Evolutionary conservation across 192 early-diverging fungal species (phyloP).

Genomic region (Coemansia sp.): DNA sequence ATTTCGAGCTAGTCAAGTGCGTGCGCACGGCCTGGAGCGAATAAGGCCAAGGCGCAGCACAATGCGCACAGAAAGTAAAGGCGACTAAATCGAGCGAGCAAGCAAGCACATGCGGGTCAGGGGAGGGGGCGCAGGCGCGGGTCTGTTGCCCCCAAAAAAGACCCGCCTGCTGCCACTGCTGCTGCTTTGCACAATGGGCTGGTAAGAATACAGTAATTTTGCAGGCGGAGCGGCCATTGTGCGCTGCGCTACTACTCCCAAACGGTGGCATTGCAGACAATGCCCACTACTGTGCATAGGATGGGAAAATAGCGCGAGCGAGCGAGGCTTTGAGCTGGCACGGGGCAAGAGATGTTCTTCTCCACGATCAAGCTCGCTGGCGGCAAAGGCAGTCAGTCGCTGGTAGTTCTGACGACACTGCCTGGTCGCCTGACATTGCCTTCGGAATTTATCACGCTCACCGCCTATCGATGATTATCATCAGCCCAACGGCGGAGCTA

Average conservation of each 20-base stretch:
- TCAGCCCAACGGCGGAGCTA: not conserved
- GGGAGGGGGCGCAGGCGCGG: not conserved
- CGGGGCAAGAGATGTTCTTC: conserved; percentile 1
- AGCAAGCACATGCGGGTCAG: conserved; percentile 2
- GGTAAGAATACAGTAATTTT: conserved; percentile 13
- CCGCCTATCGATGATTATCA: not conserved
- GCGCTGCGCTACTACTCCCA: conserved; percentile 5
- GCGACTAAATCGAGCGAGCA: not conserved
- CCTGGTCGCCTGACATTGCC: not conserved
- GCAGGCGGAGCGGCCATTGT: not conserved
- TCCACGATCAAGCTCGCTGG: not conserved
- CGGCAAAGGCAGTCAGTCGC: not conserved
- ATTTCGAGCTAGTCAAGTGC: not conserved
- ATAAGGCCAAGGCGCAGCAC: not conserved
- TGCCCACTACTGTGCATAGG: not conserved
- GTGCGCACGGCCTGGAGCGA: not conserved
- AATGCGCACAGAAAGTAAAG: conserved; percentile 5
- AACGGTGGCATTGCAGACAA: conserved; percentile 4
- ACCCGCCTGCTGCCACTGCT: not conserved
- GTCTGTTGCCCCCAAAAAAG: conserved; percentile 2
- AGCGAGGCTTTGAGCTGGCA: conserved; percentile 4
- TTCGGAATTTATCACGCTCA: not conserved
- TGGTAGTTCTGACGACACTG: not conserved
- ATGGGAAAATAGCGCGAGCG: not conserved
- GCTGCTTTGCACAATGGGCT: conserved; percentile 8